Evolutionary conservation across 2,329 filamentous ascomycete genomes (phyloP).

Genomic region (Neofusicoccum parvum): DNA sequence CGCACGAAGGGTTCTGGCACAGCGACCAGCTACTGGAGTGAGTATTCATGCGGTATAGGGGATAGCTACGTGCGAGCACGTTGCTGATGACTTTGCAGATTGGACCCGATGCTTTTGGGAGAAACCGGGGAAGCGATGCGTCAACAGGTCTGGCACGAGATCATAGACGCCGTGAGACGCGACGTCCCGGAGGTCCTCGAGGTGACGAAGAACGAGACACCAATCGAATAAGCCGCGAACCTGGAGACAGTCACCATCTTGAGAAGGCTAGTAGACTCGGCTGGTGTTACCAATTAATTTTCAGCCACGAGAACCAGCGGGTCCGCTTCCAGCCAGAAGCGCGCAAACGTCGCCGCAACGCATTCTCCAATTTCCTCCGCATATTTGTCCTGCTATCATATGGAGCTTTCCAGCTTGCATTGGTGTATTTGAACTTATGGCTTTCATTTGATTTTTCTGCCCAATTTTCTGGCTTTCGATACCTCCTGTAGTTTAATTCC

Average conservation of each 20-base stretch:
- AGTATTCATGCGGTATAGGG: not conserved
- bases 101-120: slow-evolving; percentile 32
- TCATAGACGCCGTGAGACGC: slow-evolving; percentile 34
- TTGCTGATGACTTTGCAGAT: not conserved
- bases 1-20: slow-evolving; percentile 41
- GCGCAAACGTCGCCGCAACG: no score
- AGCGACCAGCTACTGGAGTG: slow-evolving; percentile 35
- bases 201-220: not conserved
- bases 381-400: no score
- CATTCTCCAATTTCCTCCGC: no score
- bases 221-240: not conserved
- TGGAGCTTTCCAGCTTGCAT: no score
- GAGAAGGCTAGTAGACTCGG: not conserved
- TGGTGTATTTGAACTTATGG: no score
- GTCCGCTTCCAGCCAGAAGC: no score
- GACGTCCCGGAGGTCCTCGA: slow-evolving; percentile 29
- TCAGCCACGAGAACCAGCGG: no score
- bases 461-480: no score
- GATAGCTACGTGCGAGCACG: not conserved
- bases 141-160: slow-evolving; percentile 36
- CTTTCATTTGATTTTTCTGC: no score
- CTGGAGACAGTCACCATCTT: not conserved
- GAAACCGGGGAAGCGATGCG: slow-evolving; percentile 35
- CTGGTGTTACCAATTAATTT: no score
- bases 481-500: no score